Base-by-base conservation (phyloP, 2,329 filamentous ascomycete genomes). In the Tolypocladium paradoxum region DNA sequence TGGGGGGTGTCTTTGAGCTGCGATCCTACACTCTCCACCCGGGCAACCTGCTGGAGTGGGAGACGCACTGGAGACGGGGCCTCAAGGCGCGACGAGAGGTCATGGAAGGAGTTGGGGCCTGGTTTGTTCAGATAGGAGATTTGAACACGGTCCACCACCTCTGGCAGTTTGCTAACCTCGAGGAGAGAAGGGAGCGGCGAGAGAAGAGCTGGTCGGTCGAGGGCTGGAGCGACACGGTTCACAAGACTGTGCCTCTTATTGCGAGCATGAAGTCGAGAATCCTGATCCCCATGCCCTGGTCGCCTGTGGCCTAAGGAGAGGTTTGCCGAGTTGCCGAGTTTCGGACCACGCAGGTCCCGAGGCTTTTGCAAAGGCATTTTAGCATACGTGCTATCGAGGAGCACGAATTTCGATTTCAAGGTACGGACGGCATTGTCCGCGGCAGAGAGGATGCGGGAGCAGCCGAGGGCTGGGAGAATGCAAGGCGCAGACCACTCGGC, bases 111-210 rank as follows among this genome's bases (percentile, higher is more conserved):
- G 91, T 96, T 0, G 91, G 92, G 34, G 93, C 93, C 7, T 99
- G 93, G 93, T 99, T 99, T 64, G 92, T 96, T 40, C 93, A 99
- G 74, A 92, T 99, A 64, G 93, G 93, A 56, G 92, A 96, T 52
- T 78, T 99, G 58, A 99, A 99, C 75, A 96, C 90, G 0, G 93
- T 99, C 35, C 91, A 99, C 70, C 92, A 97, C 68, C 79, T 99
- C 24, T 99, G 93, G 93, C 93, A 99, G 68, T 99, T 97, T 75
- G 91, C 92, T 61, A 89, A 99, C 70, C 73, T 99, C 56, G 91
- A 97, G 71, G 93, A 97, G 74, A 84, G 93, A 59, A 93, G 95
- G 70, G 75, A 88, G 36, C 82, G 90, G 60, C 82, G 93, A 59
- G 93, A 99, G 77, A 84, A 95, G 78, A 96, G 91, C 69, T 99